Conservation (phyloP, 495 filamentous ascomycete species). For the Penicillium canariense region DNA sequence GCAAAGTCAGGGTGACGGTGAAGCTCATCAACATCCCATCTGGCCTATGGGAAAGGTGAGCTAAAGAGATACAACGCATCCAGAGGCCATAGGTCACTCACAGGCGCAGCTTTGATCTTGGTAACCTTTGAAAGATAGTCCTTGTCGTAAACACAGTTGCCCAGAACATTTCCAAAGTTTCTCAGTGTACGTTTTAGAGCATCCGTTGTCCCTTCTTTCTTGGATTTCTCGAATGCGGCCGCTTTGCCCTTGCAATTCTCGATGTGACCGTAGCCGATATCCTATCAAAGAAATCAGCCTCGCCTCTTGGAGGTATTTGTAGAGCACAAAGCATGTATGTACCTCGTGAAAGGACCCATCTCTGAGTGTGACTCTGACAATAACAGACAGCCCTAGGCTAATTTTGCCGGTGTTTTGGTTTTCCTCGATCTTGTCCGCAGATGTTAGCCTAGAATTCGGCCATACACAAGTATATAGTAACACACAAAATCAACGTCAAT, state of each 20-base stretch:
- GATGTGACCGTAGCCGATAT: constrained; percentile 92
- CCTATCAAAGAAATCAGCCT: constrained; percentile 38
- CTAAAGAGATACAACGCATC: neutral
- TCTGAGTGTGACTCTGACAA: constrained; percentile 80
- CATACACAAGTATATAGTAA: neutral
- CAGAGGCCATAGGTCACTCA: constrained; percentile 25
- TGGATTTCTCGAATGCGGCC: constrained; percentile 92
- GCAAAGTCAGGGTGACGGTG: constrained; percentile 75
- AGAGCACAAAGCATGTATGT: neutral
- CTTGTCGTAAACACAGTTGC: constrained; percentile 97
- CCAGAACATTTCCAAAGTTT: constrained; percentile 93
- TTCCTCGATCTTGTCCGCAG: constrained; percentile 57
- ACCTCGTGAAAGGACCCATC: constrained; percentile 94
- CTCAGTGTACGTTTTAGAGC: constrained; percentile 84
- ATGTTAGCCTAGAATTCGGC: constrained; percentile 16
- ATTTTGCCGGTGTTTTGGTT: constrained; percentile 62
- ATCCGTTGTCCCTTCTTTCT: constrained; percentile 97
- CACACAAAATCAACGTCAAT: constrained; percentile 87
- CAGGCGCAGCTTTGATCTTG: constrained; percentile 69
- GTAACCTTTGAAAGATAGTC: constrained; percentile 81
- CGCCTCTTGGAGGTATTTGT: neutral
- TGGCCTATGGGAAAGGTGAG: constrained; percentile 40
- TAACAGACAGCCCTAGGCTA: constrained; percentile 79
- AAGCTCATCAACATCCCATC: constrained; percentile 71
- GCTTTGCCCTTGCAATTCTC: constrained; percentile 95